Evolutionary conservation across 106 monocot genomes (phyloP).

Genomic region (Acorus calamus): DNA sequence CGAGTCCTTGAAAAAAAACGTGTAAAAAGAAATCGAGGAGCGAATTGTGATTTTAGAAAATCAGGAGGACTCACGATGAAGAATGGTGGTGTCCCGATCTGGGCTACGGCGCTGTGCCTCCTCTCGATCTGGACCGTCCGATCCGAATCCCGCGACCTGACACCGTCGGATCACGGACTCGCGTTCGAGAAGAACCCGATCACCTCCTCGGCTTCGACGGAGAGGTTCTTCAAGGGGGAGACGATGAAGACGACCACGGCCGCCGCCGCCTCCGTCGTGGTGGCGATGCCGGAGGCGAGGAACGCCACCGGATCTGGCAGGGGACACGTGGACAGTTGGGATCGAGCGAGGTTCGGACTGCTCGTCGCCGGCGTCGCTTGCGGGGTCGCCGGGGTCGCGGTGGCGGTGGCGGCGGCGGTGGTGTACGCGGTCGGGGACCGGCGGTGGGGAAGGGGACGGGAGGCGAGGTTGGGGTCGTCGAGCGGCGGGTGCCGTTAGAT

Average conservation of each 20-base stretch:
- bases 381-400: neutral
- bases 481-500: no score
- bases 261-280: neutral
- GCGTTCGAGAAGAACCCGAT: neutral
- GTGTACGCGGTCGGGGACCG: neutral
- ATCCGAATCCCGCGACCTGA: neutral
- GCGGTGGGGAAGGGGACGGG: neutral
- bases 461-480: slow-evolving; percentile 2
- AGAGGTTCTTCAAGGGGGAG: neutral
- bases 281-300: neutral
- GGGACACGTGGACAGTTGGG: neutral
- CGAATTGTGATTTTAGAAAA: no score
- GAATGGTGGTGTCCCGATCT: no score
- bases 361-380: neutral
- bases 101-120: neutral
- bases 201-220: neutral
- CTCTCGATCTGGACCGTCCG: neutral
- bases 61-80: no score
- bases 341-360: neutral
- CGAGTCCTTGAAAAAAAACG: no score
- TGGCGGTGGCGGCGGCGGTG: slow-evolving; percentile 1
- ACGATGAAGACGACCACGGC: neutral
- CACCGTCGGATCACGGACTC: neutral
- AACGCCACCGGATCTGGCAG: slow-evolving; percentile 2
- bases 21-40: no score